phyloP scores from a whole-genome alignment of 1,139 yeast species.

The Taphrina betulina region DNA sequence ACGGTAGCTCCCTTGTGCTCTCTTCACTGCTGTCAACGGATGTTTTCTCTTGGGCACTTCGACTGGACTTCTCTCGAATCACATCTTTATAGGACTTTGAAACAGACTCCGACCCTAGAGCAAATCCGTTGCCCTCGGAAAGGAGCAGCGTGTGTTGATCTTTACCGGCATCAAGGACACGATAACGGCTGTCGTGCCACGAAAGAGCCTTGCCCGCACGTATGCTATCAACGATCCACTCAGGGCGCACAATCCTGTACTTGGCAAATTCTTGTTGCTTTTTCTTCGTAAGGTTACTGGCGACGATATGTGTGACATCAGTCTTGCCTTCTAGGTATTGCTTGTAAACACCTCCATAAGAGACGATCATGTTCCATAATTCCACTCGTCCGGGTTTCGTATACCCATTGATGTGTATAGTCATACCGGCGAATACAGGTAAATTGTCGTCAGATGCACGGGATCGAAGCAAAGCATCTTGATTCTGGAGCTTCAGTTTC shows the following conservation, averaged over 20 bases:
- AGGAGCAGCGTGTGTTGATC: constrained; percentile 2
- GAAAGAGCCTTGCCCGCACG: constrained; percentile 51
- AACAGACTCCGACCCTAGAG: not conserved
- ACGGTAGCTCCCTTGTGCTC: not conserved
- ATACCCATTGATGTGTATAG: constrained; percentile 66
- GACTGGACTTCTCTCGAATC: too few species aligned
- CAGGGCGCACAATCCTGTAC: constrained; percentile 74
- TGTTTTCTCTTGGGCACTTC: too few species aligned
- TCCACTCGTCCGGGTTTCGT: constrained; percentile 74
- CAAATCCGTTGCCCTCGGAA: not conserved
- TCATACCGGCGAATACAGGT: constrained; percentile 60
- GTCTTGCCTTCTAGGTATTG: constrained; percentile 68
- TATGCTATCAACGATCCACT: constrained; percentile 75
- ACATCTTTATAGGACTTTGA: constrained; percentile 6
- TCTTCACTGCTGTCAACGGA: not conserved
- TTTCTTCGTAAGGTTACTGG: constrained; percentile 69
- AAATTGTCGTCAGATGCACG: constrained; percentile 40
- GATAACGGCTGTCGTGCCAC: constrained; percentile 60
- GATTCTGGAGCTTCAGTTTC: constrained; percentile 62
- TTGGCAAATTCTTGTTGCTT: constrained; percentile 64
- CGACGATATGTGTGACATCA: constrained; percentile 79
- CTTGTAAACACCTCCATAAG: constrained; percentile 77
- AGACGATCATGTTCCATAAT: constrained; percentile 66
- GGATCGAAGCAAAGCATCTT: constrained; percentile 48
- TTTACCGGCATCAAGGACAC: constrained; percentile 47